Percentiles rank a stretch among this genome's conserved stretches.
phyloP scores from a whole-genome alignment of 371 early-diverging fungal species.

The Syncephalastrum monosporum region DNA sequence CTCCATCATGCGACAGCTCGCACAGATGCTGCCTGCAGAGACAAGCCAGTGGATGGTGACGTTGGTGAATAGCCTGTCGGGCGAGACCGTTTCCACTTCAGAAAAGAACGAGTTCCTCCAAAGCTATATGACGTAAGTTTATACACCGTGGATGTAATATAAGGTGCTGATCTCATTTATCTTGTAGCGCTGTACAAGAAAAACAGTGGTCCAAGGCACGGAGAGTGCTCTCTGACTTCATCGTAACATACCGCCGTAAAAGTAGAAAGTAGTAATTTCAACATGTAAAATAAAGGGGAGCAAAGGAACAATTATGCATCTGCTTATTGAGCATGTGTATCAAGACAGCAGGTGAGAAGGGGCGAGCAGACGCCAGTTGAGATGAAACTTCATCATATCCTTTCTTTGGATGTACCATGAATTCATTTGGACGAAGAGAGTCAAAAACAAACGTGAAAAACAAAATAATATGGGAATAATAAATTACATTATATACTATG shows the following conservation, averaged over 20 bases:
- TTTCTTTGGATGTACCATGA: too few species aligned
- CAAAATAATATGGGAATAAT: too few species aligned
- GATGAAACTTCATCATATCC: too few species aligned
- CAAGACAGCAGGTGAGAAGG: too few species aligned
- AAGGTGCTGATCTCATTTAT: not conserved
- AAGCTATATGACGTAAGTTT: conserved; percentile 42
- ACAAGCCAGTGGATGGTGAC: conserved; percentile 37
- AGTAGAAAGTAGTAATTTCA: conserved; percentile 10
- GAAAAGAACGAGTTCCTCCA: conserved; percentile 51
- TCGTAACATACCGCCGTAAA: conserved; percentile 37
- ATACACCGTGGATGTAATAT: not conserved
- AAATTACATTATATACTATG: not conserved
- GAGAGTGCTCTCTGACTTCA: conserved; percentile 49
- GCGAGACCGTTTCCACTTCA: conserved; percentile 36
- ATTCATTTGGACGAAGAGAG: too few species aligned
- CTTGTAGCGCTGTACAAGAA: conserved; percentile 32
- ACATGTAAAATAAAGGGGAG: conserved; percentile 4
- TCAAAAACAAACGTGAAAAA: too few species aligned
- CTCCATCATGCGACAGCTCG: conserved; percentile 39
- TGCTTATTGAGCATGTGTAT: too few species aligned
- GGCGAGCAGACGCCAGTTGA: too few species aligned
- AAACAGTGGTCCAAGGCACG: conserved; percentile 43
- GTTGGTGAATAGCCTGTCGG: conserved; percentile 45
- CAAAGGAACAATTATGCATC: not conserved
- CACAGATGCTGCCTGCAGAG: conserved; percentile 48